Evolutionary conservation across 331 rosid genomes (phyloP), one percentile per base, ranked within the genome.

Genomic region (Stylosanthes scabra): DNA sequence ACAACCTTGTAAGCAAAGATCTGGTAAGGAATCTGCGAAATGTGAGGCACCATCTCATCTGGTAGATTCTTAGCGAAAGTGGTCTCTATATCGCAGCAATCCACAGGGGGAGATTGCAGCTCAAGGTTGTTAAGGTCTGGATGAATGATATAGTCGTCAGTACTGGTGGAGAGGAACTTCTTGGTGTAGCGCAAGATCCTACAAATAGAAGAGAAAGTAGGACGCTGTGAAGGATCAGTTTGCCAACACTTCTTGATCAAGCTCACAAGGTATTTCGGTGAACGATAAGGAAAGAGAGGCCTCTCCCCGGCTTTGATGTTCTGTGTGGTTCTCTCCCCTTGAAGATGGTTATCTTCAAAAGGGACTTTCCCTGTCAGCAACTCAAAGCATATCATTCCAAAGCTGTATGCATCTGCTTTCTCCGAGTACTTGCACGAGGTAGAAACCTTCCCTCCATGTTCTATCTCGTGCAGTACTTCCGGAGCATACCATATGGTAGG

Each of bases 211-310:
- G 99, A 85, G 89, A 95, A 95, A 8, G 55, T 83, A 0, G 91
- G 91, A 42, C 99, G 93, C 57, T 86, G 94, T 42, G 73, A 16
- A 0, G 97, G 96, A 46, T 95, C 94, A 3, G 87, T 71, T 40
- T 88, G 97, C 99, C 99, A 95, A 16, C 99, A 95, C 80, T 70
- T 92, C 68, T 81, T 92, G 41, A 92, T 90, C 77, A 95, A 74
- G 59, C 45, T 90, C 8, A 90, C 99, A 55, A 95, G 86, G 74
- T 88, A 92, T 52, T 90, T 95, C 2, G 99, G 99, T 2, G 93
- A 83, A 60, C 80, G 90, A 56, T 63, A 66, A 14, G 99, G 96
- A 58, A 95, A 95, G 12, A 95, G 91, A 52, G 99, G 99, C 70
- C 99, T 83, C 75, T 93, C 98, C 47, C 98, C 99, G 4, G 91